phyloP scores from a whole-genome alignment of 495 filamentous ascomycete species.

The Penicillium dipodomyicola region DNA sequence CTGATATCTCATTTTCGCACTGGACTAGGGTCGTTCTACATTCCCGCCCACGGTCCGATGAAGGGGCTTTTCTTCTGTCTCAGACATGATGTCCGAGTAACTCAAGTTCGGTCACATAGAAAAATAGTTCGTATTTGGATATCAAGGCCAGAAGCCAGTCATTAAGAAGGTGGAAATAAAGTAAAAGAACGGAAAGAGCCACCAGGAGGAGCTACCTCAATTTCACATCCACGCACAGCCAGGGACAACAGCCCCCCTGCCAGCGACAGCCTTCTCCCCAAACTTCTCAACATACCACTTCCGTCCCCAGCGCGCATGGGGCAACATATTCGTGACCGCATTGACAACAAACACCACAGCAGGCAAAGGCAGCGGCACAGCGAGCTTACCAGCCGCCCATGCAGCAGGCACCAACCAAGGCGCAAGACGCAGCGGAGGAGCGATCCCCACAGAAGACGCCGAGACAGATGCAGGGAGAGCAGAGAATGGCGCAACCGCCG shows the following conservation, averaged over 20 bases:
- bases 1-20: too few species aligned
- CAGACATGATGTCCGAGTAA: too few species aligned
- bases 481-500: constrained; percentile 28
- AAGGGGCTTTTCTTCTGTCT: too few species aligned
- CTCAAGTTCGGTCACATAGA: too few species aligned
- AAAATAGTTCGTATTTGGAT: too few species aligned
- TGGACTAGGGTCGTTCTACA: too few species aligned
- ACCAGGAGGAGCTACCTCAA: neutral
- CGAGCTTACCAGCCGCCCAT: constrained; percentile 31
- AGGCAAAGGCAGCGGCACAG: constrained; percentile 51
- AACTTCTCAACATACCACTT: constrained; percentile 89
- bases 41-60: too few species aligned
- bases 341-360: constrained; percentile 81
- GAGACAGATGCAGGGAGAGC: constrained; percentile 1
- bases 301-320: constrained; percentile 77
- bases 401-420: constrained; percentile 59
- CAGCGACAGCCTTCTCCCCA: constrained; percentile 71
- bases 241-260: constrained; percentile 79
- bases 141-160: neutral
- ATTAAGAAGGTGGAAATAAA: neutral
- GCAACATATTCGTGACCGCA: constrained; percentile 85
- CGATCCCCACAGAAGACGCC: constrained; percentile 6
- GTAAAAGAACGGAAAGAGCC: neutral
- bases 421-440: constrained; percentile 30
- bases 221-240: constrained; percentile 52